phyloP scores from a whole-genome alignment of 768 basidiomycete species.

The Mycena chlorophos region DNA sequence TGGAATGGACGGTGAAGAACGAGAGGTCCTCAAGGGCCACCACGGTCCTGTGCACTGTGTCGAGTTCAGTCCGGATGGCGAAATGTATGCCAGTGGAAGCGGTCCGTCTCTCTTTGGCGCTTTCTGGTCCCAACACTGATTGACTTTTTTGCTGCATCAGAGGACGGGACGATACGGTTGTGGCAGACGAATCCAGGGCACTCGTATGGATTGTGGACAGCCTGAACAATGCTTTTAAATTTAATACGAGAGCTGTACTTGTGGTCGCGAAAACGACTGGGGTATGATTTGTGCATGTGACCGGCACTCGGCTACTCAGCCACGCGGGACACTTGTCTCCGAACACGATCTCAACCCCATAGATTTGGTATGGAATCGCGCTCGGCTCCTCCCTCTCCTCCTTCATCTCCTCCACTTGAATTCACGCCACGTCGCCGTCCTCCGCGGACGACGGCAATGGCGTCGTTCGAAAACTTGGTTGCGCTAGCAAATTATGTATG shows the following conservation, averaged over 20 bases:
- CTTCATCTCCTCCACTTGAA: background rate
- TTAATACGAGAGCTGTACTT: too few species aligned
- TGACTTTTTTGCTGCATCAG: constrained; percentile 36
- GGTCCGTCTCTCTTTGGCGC: constrained; percentile 54
- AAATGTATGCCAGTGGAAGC: constrained; percentile 95
- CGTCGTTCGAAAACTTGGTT: constrained; percentile 50
- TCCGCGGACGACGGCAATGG: background rate
- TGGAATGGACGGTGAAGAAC: constrained; percentile 85
- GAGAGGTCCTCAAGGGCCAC: constrained; percentile 91
- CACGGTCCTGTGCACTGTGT: constrained; percentile 97
- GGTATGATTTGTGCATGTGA: constrained; percentile 8
- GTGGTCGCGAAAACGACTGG: background rate
- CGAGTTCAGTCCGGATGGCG: constrained; percentile 93
- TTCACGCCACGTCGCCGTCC: background rate
- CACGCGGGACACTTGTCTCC: too few species aligned
- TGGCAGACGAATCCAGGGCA: constrained; percentile 98
- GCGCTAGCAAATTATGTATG: constrained; percentile 57
- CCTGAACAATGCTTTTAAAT: constrained; percentile 24
- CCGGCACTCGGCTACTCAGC: too few species aligned
- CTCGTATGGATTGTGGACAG: constrained; percentile 89
- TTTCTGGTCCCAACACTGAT: constrained; percentile 11
- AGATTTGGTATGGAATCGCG: background rate
- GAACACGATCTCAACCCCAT: background rate
- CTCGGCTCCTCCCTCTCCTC: background rate
- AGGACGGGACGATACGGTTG: constrained; percentile 90